phyloP scores from a whole-genome alignment of 2,329 filamentous ascomycete genomes.

The Tolypocladium tundrense region DNA sequence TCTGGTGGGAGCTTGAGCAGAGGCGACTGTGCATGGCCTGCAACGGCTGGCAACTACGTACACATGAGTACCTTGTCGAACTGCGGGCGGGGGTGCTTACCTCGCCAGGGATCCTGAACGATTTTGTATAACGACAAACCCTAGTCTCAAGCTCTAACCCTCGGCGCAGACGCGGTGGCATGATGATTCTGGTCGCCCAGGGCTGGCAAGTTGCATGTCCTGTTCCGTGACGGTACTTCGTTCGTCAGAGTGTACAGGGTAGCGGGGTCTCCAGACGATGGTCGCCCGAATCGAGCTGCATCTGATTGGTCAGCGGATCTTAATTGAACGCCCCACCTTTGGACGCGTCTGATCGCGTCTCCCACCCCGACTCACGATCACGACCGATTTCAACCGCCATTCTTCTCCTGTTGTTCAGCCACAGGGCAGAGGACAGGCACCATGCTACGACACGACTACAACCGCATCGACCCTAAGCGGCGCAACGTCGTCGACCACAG shows the following conservation, averaged over 20 bases:
- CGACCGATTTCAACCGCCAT: conserved; percentile 1
- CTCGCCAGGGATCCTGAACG: neutral
- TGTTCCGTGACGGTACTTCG: neutral
- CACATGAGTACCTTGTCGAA: neutral
- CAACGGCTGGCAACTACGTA: neutral
- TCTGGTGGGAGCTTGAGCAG: neutral
- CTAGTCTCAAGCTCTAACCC: neutral
- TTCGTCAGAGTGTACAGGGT: neutral
- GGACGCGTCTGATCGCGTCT: conserved; percentile 25
- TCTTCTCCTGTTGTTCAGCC: neutral
- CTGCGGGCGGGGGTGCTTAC: neutral
- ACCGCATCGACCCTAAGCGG: conserved; percentile 57
- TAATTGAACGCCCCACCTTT: conserved; percentile 14
- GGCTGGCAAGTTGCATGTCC: neutral
- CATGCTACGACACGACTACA: conserved; percentile 42
- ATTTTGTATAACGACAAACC: neutral
- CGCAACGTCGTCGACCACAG: conserved; percentile 68
- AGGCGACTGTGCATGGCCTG: neutral
- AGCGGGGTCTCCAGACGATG: neutral
- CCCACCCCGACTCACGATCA: conserved; percentile 6
- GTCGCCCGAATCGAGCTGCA: neutral
- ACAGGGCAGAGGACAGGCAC: conserved; percentile 7
- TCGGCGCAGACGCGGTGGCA: neutral
- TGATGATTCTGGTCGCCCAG: neutral
- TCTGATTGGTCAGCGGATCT: conserved; percentile 3